These are phyloP conservation scores for Scleromitrula shiraiana DNA, from an alignment of 2,329 filamentous ascomycete species.

Conservation along the genomic window DNA sequence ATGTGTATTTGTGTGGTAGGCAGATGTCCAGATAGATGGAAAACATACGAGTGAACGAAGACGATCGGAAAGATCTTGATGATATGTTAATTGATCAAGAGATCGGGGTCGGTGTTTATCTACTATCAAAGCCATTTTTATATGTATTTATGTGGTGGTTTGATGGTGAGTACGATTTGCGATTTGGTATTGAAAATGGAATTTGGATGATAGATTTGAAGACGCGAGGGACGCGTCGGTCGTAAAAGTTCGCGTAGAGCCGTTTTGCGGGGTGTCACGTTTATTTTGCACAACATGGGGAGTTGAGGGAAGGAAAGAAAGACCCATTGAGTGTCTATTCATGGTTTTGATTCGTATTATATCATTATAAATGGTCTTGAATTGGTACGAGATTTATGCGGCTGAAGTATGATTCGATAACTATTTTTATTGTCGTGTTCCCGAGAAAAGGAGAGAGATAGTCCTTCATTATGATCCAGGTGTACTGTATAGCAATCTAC, in stretches of 20 bases:
- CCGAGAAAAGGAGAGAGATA: no score
- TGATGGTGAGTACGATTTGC: neutral
- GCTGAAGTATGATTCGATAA: no score
- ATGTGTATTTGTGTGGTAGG: neutral
- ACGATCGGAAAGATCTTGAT: constrained; percentile 78
- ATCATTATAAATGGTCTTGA: no score
- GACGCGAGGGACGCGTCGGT: constrained; percentile 4
- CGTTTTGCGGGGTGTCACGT: constrained; percentile 10
- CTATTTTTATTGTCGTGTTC: no score
- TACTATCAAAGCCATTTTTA: constrained; percentile 57
- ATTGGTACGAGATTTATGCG: no score
- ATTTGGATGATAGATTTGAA: neutral
- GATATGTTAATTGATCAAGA: constrained; percentile 75
- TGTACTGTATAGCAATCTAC: no score
- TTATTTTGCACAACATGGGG: neutral
- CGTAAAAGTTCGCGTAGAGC: constrained; percentile 7
- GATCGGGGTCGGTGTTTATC: constrained; percentile 67
- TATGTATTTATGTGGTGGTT: neutral
- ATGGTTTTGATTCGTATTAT: no score
- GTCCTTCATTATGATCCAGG: no score
- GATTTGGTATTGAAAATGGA: neutral
- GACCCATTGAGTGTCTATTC: no score
- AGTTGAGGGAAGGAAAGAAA: no score
- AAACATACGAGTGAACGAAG: constrained; percentile 70
- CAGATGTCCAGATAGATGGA: neutral